These are phyloP conservation scores for Penicillium sp. DNA, from an alignment of 2,329 filamentous ascomycete genomes.

Conservation along the genomic window DNA sequence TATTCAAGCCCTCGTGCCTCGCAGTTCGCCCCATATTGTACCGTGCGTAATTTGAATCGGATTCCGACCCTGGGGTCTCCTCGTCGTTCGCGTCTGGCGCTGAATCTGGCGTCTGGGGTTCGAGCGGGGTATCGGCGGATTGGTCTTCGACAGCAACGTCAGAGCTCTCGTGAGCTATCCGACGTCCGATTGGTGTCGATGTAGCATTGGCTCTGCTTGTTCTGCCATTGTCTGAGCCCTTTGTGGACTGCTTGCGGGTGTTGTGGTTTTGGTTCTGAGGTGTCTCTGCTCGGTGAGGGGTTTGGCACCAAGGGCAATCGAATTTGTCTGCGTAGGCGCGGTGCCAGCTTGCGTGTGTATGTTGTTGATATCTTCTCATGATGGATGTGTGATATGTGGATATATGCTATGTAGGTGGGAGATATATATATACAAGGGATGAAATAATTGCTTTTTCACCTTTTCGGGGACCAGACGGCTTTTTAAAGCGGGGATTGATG, in stretches of 20 bases:
- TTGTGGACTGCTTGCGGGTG: background rate
- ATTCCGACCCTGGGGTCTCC: background rate
- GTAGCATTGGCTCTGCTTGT: background rate
- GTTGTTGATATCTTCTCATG: conserved; percentile 11
- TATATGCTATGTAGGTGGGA: background rate
- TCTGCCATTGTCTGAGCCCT: background rate
- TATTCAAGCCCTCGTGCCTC: background rate
- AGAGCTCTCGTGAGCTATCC: background rate
- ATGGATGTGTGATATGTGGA: background rate
- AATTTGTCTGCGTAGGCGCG: conserved; percentile 3
- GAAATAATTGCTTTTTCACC: background rate
- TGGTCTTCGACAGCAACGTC: background rate
- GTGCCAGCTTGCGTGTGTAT: conserved; percentile 11
- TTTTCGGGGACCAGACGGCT: background rate
- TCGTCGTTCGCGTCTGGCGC: background rate
- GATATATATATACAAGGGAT: background rate
- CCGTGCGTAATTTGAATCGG: background rate
- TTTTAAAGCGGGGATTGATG: conserved; percentile 7
- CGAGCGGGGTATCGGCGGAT: background rate
- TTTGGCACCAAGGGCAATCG: conserved; percentile 9
- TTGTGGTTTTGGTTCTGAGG: background rate
- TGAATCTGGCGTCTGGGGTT: background rate
- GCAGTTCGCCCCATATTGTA: background rate
- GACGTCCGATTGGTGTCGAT: background rate
- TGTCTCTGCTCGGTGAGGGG: background rate